Percentiles rank a stretch among this genome's conserved stretches.
Evolutionary conservation across 345 rosid species (phyloP).

Genomic region (Mangifera indica): DNA sequence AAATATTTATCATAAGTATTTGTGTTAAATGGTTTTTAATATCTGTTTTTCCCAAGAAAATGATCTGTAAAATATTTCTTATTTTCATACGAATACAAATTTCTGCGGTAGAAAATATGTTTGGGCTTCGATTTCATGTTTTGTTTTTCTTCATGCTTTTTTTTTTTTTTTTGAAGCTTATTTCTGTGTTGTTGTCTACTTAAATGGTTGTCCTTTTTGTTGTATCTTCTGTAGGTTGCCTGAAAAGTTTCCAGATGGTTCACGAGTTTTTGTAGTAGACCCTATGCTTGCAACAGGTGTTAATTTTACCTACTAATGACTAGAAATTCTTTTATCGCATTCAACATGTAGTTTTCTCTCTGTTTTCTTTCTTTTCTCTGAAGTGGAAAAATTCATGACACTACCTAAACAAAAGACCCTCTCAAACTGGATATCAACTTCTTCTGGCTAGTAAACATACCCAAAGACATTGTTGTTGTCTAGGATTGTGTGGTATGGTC

Average conservation of each 20-base stretch:
- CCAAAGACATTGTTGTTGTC: neutral
- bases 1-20: neutral
- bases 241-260: conserved; percentile 54
- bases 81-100: neutral
- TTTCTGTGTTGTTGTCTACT: neutral
- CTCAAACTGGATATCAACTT: neutral
- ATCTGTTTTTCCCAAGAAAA: neutral
- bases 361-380: neutral
- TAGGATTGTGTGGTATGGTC: neutral
- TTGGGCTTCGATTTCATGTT: neutral
- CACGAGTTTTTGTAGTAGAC: conserved; percentile 80
- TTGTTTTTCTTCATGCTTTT: neutral
- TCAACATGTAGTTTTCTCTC: conserved; percentile 19
- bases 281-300: conserved; percentile 93
- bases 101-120: neutral
- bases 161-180: neutral
- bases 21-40: neutral
- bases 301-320: neutral
- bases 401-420: neutral
- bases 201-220: neutral
- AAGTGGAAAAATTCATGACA: neutral
- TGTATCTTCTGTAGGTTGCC: conserved; percentile 62
- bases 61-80: neutral
- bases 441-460: too few species aligned
- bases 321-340: conserved; percentile 5